Conservation (phyloP, 805 yeast genomes). For the Ogataea haglerorum region DNA sequence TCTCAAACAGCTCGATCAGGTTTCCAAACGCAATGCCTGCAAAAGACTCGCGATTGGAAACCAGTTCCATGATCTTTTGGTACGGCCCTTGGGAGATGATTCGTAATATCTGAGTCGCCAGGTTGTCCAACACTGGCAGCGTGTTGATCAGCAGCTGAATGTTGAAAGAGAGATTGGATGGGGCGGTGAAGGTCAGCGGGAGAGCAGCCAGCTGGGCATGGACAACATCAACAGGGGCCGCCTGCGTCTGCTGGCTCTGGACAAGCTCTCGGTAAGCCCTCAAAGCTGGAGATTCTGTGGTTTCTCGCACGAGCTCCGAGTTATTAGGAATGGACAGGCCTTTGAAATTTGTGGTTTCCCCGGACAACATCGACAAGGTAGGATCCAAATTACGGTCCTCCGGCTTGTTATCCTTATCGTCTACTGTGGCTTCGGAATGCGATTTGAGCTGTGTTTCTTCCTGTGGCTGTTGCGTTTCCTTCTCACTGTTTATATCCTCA, state of each 20-base stretch:
- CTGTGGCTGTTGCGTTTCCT: background rate
- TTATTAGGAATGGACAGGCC: slow-evolving; percentile 35
- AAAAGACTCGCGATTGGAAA: slow-evolving; percentile 61
- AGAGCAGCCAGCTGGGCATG: slow-evolving; percentile 57
- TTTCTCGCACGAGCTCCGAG: slow-evolving; percentile 31
- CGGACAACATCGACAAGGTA: slow-evolving; percentile 5
- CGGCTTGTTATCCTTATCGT: slow-evolving; percentile 11
- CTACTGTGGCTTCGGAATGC: background rate
- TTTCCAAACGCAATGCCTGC: slow-evolving; percentile 64
- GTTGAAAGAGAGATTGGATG: slow-evolving; percentile 54
- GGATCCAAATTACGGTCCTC: slow-evolving; percentile 11
- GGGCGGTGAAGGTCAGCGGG: slow-evolving; percentile 56
- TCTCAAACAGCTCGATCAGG: slow-evolving; percentile 72
- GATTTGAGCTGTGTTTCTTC: slow-evolving; percentile 1
- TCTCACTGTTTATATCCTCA: slow-evolving; percentile 1
- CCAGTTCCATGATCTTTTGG: slow-evolving; percentile 68
- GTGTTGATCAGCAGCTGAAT: slow-evolving; percentile 64
- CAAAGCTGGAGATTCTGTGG: slow-evolving; percentile 22
- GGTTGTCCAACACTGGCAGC: slow-evolving; percentile 73
- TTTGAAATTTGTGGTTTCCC: slow-evolving; percentile 25
- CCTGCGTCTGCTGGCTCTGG: slow-evolving; percentile 17
- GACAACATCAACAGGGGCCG: slow-evolving; percentile 23
- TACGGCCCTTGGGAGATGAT: slow-evolving; percentile 71
- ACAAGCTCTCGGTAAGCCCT: slow-evolving; percentile 28
- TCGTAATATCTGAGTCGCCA: slow-evolving; percentile 76